Evolutionary conservation across 108 stramenopile genomes (phyloP).

Genomic region (Nitzschia sp.): DNA sequence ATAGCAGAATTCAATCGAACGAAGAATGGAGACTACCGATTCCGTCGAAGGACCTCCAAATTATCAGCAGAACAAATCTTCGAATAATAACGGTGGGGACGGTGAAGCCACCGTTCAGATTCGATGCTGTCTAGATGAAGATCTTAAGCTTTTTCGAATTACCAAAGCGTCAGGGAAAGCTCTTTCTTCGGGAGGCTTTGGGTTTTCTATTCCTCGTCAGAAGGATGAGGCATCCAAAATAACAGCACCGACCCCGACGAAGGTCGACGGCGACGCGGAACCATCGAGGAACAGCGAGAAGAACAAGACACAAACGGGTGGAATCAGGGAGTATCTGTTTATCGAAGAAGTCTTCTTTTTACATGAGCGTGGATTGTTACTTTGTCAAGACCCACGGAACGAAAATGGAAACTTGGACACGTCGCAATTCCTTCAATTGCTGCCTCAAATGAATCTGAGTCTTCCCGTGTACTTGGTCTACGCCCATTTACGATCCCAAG

Average conservation of each 20-base stretch:
- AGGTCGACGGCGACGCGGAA: background rate
- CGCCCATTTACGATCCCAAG: constrained; percentile 80
- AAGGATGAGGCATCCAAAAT: constrained; percentile 11
- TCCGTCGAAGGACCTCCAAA: too few species aligned
- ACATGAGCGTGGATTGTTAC: constrained; percentile 65
- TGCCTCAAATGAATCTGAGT: constrained; percentile 53
- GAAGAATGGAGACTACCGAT: too few species aligned
- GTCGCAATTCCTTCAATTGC: constrained; percentile 47
- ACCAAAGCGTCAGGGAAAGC: constrained; percentile 53
- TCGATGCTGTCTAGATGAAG: constrained; percentile 16
- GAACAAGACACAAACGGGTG: background rate
- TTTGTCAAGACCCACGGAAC: constrained; percentile 13
- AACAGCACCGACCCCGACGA: background rate
- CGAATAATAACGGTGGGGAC: background rate
- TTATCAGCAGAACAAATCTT: too few species aligned
- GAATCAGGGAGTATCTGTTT: constrained; percentile 51
- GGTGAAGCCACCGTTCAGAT: constrained; percentile 8
- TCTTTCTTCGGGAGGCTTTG: constrained; percentile 59
- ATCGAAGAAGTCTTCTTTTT: constrained; percentile 84
- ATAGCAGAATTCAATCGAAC: too few species aligned
- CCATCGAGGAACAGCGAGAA: background rate
- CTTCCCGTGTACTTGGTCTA: constrained; percentile 67
- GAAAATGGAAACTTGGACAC: constrained; percentile 30
- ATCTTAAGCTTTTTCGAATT: constrained; percentile 41
- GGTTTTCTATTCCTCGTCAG: constrained; percentile 44